These are phyloP conservation scores for Protomyces pachydermus DNA, from an alignment of 1,139 yeast genomes.

Conservation along the genomic window DNA sequence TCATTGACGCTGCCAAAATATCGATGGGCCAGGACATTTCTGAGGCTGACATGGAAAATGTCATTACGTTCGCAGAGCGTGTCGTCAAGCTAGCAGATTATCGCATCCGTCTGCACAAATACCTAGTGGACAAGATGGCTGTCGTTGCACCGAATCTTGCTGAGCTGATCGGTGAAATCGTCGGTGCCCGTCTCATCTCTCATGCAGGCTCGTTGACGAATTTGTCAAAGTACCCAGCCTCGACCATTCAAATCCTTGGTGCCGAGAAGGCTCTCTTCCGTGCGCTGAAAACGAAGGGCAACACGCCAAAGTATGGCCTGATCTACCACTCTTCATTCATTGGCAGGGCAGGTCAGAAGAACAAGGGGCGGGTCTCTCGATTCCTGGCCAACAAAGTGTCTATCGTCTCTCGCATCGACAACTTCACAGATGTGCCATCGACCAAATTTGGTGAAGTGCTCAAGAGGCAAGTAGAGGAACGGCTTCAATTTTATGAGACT, in stretches of 20 bases:
- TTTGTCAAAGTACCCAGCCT: conserved; percentile 96
- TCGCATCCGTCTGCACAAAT: conserved; percentile 86
- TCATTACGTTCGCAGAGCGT: conserved; percentile 84
- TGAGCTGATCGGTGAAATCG: conserved; percentile 91
- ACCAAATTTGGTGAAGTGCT: conserved; percentile 84
- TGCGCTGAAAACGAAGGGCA: conserved; percentile 96
- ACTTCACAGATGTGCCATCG: conserved; percentile 55
- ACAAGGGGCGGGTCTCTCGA: conserved; percentile 98
- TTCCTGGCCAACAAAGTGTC: conserved; percentile 98
- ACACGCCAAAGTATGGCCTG: conserved; percentile 97
- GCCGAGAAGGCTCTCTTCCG: conserved; percentile 99
- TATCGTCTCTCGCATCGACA: conserved; percentile 96
- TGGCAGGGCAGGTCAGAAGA: conserved; percentile 95
- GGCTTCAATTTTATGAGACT: conserved; percentile 90
- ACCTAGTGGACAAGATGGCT: conserved; percentile 89
- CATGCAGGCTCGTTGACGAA: conserved; percentile 95
- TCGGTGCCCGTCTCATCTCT: conserved; percentile 96
- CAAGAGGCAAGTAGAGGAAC: conserved; percentile 96
- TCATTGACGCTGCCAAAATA: conserved; percentile 91
- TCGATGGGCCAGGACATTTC: conserved; percentile 99
- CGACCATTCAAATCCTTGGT: conserved; percentile 96
- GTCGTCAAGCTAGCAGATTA: conserved; percentile 91
- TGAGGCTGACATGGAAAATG: conserved; percentile 77
- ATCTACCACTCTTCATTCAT: conserved; percentile 94
- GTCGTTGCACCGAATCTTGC: conserved; percentile 98